Evolutionary conservation across 148 eudicot genomes (phyloP).

Genomic region (Amaranthus cruentus): DNA sequence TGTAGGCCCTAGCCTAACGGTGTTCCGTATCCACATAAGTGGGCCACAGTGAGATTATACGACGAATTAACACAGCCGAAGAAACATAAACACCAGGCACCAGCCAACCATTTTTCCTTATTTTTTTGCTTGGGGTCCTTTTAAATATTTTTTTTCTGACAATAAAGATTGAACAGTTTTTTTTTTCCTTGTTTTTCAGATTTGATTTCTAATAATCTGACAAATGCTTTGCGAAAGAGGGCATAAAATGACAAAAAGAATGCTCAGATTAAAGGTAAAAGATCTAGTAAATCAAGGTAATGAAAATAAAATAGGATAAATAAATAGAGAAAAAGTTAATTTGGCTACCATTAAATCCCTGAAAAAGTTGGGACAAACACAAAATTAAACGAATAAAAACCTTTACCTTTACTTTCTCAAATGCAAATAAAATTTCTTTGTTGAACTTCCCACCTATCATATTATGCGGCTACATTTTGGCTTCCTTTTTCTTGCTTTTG

Average conservation of each 20-base stretch:
- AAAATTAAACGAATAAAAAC: constrained; percentile 3
- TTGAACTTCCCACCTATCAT: constrained; percentile 21
- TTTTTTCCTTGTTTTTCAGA: constrained; percentile 2
- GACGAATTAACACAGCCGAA: no score
- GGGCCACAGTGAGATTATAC: no score
- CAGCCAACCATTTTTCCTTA: no score
- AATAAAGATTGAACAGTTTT: not conserved
- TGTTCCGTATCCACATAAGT: no score
- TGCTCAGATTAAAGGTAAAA: constrained; percentile 6
- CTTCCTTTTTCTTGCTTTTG: constrained; percentile 8
- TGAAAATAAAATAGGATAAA: constrained; percentile 13
- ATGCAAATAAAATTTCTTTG: constrained; percentile 19
- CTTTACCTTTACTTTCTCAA: constrained; percentile 9
- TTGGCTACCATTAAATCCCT: no score
- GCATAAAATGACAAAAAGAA: constrained; percentile 60
- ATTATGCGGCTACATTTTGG: constrained; percentile 20
- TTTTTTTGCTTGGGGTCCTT: not conserved
- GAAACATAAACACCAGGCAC: no score
- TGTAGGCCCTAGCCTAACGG: no score
- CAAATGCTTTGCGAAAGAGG: constrained; percentile 56
- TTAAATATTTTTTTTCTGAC: not conserved
- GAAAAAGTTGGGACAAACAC: constrained; percentile 3
- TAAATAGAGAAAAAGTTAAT: not conserved
- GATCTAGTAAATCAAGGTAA: constrained; percentile 7
- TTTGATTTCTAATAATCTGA: constrained; percentile 30